Base-by-base conservation (phyloP, 352 stramenopile species). In the Phytophthora vignae region DNA sequence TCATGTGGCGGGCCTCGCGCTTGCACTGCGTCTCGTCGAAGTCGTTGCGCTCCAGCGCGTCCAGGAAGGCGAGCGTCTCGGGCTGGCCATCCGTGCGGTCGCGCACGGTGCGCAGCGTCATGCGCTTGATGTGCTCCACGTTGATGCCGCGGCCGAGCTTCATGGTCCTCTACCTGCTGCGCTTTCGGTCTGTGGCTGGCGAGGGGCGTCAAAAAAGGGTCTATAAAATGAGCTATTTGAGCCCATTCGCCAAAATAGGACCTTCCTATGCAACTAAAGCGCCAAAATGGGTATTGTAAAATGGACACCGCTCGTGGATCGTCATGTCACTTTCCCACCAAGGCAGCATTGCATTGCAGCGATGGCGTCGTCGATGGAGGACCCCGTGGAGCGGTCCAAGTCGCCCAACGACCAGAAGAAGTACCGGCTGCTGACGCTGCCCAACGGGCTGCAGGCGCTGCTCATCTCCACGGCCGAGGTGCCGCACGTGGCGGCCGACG, bases 121-220 rank as follows among this genome's bases (percentile, higher is more conserved):
- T 96, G 79, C 89, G 89, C 85, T 95, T 95, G 78, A 96, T 94
- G 73, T 96, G 90, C 79, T 95, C 90, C 72, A 91, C 81, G 61
- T 88, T 92, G 60, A 95, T 82, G 62, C 82, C 85, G 70, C 88
- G 89, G 49, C 83, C 73, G 60, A 95, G 84, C 84, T 93, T 95
- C 88, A 95, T 95, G 63, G 36, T 44, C 36, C 36, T 44, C 22
- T 25, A 25, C 22, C 54, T 44, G 7, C 42, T 64, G 29, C 49
- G 6, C 25, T 55, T 38, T 69, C 33, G 19, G 31, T 74, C 58
- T 68, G 61, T 75, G 71, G 64, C 38, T 66, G 49, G 33, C 19
- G 56, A 38, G 38, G 40, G n/a, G 6, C 27, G 38, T 33, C 3
- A 17, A 19, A 55, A 61, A 69, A 67, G 59, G 42, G 53, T 50